Conservation (phyloP, 352 stramenopile species). For the Phytophthora pluvialis region DNA sequence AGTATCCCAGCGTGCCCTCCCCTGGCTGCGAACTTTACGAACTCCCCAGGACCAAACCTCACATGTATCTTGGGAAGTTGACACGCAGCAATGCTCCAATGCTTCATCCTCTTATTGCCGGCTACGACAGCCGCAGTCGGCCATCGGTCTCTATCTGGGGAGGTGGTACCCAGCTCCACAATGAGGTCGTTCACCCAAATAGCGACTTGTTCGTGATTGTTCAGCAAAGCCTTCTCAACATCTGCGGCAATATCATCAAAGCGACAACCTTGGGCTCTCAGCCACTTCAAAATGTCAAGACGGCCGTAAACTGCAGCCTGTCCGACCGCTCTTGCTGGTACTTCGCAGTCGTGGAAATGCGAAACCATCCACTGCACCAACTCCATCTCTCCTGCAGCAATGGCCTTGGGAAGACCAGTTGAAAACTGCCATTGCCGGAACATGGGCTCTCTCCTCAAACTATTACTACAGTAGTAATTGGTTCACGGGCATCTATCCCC, state of each 20-base stretch:
- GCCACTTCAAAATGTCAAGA: slow-evolving; percentile 1
- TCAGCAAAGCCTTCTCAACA: too few species aligned
- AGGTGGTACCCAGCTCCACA: background rate
- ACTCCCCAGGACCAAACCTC: background rate
- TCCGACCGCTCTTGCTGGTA: background rate
- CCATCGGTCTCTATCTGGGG: background rate
- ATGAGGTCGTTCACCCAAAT: background rate
- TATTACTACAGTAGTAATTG: too few species aligned
- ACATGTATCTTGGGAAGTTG: background rate
- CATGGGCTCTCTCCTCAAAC: background rate
- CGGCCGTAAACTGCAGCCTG: background rate
- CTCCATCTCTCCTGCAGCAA: slow-evolving; percentile 6
- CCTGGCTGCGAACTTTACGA: background rate
- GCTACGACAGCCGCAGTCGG: background rate
- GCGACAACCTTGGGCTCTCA: background rate
- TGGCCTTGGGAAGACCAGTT: slow-evolving; percentile 6
- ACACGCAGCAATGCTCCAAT: slow-evolving; percentile 3
- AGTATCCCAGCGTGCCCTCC: background rate
- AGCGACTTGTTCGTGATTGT: background rate
- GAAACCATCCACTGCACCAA: background rate
- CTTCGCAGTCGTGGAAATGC: background rate
- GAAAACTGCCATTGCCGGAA: slow-evolving; percentile 14
- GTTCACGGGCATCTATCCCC: background rate
- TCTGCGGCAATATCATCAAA: slow-evolving; percentile 1
- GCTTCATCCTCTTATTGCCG: background rate